phyloP scores from a whole-genome alignment of 768 basidiomycete species.

The Dioszegia aurantiaca region DNA sequence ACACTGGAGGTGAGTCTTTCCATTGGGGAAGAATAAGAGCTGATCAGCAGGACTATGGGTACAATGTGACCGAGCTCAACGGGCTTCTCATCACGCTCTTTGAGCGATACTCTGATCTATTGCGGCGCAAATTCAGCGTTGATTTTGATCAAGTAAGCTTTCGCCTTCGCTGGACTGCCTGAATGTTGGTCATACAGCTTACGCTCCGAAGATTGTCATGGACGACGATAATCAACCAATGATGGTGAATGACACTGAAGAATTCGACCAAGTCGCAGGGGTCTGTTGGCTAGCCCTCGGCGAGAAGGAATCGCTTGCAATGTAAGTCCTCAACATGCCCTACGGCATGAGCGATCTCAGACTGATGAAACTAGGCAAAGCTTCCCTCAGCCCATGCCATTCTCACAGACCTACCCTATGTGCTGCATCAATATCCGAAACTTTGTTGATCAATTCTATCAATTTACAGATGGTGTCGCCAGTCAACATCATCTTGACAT shows the following conservation, averaged over 20 bases:
- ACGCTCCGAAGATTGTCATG: slow-evolving; percentile 65
- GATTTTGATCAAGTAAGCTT: slow-evolving; percentile 75
- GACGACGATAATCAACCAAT: slow-evolving; percentile 88
- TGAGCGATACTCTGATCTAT: slow-evolving; percentile 77
- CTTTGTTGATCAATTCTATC: slow-evolving; percentile 92
- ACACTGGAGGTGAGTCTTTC: slow-evolving; percentile 71
- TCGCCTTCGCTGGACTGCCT: not conserved
- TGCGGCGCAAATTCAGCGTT: slow-evolving; percentile 74
- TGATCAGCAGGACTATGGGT: slow-evolving; percentile 71
- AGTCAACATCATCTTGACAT: slow-evolving; percentile 80
- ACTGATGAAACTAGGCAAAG: slow-evolving; percentile 56
- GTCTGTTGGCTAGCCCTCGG: slow-evolving; percentile 75
- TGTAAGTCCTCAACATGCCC: slow-evolving; percentile 31
- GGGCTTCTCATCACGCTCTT: slow-evolving; percentile 82
- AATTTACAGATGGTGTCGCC: slow-evolving; percentile 90
- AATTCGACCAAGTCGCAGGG: slow-evolving; percentile 71
- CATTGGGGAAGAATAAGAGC: not conserved
- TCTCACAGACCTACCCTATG: slow-evolving; percentile 92
- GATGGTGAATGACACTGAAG: slow-evolving; percentile 60
- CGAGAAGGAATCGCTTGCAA: slow-evolving; percentile 59
- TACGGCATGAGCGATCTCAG: not conserved
- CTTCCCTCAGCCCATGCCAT: slow-evolving; percentile 74
- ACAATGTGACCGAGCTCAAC: slow-evolving; percentile 77
- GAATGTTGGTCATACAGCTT: not conserved
- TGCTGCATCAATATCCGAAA: slow-evolving; percentile 87